Evolutionary conservation across 2,329 filamentous ascomycete species (phyloP).

Genomic region (Dryadomyces quercus-mongolicae): DNA sequence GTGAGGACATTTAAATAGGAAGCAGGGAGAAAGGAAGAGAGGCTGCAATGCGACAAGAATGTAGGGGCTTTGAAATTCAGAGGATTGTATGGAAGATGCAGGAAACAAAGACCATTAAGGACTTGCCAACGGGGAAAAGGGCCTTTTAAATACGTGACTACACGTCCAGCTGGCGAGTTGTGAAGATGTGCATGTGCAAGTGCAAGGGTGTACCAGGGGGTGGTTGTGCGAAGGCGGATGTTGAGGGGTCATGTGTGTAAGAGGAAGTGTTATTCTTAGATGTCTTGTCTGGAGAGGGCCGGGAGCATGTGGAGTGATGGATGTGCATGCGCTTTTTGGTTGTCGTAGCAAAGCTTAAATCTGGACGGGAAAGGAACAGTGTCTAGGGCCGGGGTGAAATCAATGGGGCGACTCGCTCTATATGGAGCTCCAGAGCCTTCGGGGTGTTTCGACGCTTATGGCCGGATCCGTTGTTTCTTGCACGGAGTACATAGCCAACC

Average conservation of each 20-base stretch:
- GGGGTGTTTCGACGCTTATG: neutral
- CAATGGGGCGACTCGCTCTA: too few species aligned
- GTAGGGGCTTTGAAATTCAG: neutral
- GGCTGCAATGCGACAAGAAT: neutral
- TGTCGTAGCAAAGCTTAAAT: neutral
- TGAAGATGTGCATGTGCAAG: neutral
- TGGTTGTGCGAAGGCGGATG: neutral
- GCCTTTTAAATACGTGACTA: too few species aligned
- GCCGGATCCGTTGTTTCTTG: neutral
- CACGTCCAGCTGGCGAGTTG: neutral
- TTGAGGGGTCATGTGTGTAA: neutral
- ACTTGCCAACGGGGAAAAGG: neutral
- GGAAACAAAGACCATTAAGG: neutral
- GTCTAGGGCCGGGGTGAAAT: too few species aligned
- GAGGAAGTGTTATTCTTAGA: neutral
- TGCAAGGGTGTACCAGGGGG: too few species aligned
- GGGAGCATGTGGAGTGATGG: neutral
- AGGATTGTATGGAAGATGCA: neutral
- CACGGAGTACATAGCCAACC: too few species aligned
- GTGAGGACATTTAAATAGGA: slow-evolving; percentile 10
- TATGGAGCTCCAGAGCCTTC: too few species aligned
- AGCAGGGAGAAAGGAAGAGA: neutral
- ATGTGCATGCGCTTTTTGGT: neutral
- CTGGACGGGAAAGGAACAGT: neutral
- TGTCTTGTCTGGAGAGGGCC: too few species aligned